A percentile compares a stretch with the other conserved stretches of the same genome.
Evolutionary conservation across 2,329 filamentous ascomycete genomes (phyloP).

Genomic region (Claviceps maximensis): DNA sequence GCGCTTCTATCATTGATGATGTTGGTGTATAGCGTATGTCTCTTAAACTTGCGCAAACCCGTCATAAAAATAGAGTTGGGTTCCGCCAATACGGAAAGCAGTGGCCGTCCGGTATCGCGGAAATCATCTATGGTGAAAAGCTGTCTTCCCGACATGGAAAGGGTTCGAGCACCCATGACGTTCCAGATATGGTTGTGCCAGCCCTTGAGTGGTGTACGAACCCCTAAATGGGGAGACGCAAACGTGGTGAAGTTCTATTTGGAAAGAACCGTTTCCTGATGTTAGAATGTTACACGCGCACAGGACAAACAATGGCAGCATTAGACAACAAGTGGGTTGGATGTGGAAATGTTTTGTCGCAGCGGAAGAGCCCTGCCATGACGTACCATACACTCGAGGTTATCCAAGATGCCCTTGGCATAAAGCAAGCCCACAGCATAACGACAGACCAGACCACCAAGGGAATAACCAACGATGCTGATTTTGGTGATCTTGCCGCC

Average conservation of each 20-base stretch:
- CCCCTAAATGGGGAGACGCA: conserved; percentile 72
- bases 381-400: conserved; percentile 62
- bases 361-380: not conserved
- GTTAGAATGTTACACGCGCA: not conserved
- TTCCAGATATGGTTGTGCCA: conserved; percentile 63
- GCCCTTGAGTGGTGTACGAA: conserved; percentile 54
- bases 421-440: conserved; percentile 79
- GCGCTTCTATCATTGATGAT: conserved; percentile 75
- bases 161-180: conserved; percentile 63
- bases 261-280: not conserved
- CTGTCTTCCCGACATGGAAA: conserved; percentile 76
- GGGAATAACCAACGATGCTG: conserved; percentile 78
- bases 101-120: conserved; percentile 64
- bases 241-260: conserved; percentile 81
- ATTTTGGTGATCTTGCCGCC: conserved; percentile 68
- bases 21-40: conserved; percentile 71
- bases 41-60: conserved; percentile 61
- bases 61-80: conserved; percentile 74
- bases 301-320: too few species aligned
- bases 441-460: conserved; percentile 74
- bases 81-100: conserved; percentile 72
- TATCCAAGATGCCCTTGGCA: conserved; percentile 66
- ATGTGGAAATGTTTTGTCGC: not conserved
- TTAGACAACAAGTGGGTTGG: too few species aligned
- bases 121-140: conserved; percentile 81